phyloP scores from a whole-genome alignment of 345 rosid genomes.

The Raphanus sativus region DNA sequence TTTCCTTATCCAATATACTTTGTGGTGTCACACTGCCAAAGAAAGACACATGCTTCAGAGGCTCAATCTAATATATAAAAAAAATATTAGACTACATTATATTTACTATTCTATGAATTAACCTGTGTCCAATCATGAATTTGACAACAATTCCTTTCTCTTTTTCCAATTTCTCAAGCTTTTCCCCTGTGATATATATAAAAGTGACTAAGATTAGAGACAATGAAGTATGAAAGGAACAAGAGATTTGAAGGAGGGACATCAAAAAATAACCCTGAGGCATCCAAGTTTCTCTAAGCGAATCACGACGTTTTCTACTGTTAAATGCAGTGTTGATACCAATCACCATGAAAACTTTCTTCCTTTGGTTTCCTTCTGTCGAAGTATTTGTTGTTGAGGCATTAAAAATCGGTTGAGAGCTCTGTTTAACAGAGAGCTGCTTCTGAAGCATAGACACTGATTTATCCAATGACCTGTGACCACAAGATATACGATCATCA shows the following conservation, averaged over 20 bases:
- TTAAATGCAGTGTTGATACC: conserved; percentile 98
- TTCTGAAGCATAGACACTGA: conserved; percentile 71
- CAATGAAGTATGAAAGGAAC: not conserved
- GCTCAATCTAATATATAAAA: not conserved
- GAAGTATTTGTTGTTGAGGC: conserved; percentile 35
- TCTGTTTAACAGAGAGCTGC: conserved; percentile 64
- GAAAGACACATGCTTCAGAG: conserved; percentile 7
- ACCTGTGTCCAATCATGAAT: conserved; percentile 98
- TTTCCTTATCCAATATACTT: conserved; percentile 85
- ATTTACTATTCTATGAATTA: conserved; percentile 18
- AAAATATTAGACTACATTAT: not conserved
- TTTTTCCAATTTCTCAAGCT: conserved; percentile 71
- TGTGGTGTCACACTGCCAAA: conserved; percentile 69
- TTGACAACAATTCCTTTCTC: conserved; percentile 87
- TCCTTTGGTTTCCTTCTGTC: conserved; percentile 40
- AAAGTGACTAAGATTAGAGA: not conserved
- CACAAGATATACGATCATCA: conserved; percentile 5
- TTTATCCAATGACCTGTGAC: conserved; percentile 69
- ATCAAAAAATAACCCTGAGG: conserved; percentile 70
- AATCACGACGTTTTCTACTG: conserved; percentile 94
- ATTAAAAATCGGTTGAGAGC: conserved; percentile 48
- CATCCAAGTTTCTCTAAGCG: conserved; percentile 96
- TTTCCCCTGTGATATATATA: conserved; percentile 54
- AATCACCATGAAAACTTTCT: conserved; percentile 75
- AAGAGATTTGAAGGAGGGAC: not conserved